Conservation (phyloP, 2,329 filamentous ascomycete genomes). For the Fusarium sp. region DNA sequence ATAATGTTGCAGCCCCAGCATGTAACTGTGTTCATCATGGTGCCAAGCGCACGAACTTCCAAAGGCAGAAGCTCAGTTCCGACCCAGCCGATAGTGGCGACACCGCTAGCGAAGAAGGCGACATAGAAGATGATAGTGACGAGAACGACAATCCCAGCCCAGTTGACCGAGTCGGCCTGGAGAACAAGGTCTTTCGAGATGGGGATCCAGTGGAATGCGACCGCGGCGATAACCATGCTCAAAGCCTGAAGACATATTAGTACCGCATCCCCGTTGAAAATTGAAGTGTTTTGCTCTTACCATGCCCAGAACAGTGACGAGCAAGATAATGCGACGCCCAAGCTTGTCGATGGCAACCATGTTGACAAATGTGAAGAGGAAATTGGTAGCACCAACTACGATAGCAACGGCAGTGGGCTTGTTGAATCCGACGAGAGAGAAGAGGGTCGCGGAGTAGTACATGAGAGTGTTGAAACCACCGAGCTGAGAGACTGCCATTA, state of each 20-base stretch:
- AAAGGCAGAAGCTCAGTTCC: conserved; percentile 59
- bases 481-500: conserved; percentile 64
- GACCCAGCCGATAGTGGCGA: conserved; percentile 61
- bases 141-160: conserved; percentile 55
- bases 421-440: conserved; percentile 60
- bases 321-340: conserved; percentile 57
- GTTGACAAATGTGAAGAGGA: conserved; percentile 61
- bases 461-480: conserved; percentile 63
- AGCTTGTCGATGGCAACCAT: conserved; percentile 57
- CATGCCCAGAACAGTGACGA: conserved; percentile 51
- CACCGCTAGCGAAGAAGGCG: conserved; percentile 54
- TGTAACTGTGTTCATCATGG: conserved; percentile 60
- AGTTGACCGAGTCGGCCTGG: conserved; percentile 42
- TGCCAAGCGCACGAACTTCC: conserved; percentile 60
- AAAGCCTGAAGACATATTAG: conserved; percentile 48
- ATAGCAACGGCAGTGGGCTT: conserved; percentile 60
- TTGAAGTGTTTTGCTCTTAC: not conserved
- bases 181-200: conserved; percentile 55
- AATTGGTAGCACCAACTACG: conserved; percentile 59
- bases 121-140: conserved; percentile 47
- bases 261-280: conserved; percentile 10
- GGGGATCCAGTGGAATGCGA: conserved; percentile 57
- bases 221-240: conserved; percentile 52
- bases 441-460: conserved; percentile 62
- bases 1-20: conserved; percentile 62